Evolutionary conservation across 2,329 filamentous ascomycete species (phyloP), one percentile per base, ranked within the genome.

Genomic region (Colletotrichum higginsianum): DNA sequence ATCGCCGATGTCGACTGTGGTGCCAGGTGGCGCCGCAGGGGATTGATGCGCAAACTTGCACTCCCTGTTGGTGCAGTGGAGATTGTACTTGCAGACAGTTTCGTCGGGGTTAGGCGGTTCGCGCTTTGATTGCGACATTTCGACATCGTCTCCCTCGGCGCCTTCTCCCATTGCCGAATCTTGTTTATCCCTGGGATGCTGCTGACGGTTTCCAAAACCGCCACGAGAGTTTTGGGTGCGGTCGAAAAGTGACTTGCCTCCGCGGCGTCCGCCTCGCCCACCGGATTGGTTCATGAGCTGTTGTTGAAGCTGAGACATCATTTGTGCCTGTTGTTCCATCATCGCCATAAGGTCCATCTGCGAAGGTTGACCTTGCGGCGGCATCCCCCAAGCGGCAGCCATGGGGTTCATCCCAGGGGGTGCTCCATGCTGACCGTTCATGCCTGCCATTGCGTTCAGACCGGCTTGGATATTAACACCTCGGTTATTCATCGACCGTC

Each of bases 21-120:
- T 89, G 38, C 93, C 93, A 2, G 92, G 92, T 4, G 94, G 93
- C 42, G 96, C 95, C 2, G 93, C 95, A 2, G 96, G 95, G 18
- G 95, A 98, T 83, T 98, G 96, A 79, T 99, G 96, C 21, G 94
- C 96, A 80, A 94, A 99, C 75, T 92, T 93, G 84, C 96, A 99
- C 73, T 97, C 94, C 76, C 90, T 91, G 82, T 97, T 97, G 49
- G 93, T 94, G 85, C 96, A 99, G 74, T 89, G 87, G 65, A 96
- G 86, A 83, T 98, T 98, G 86, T 91, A 99, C 78, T 93, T 94
- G 89, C 96, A 99, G 73, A 96, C 86, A 16, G 87, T 93, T 60
- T 93, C 89, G 7, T 91, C 87, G n/a, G 86, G 84, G 77, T 86
- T 90, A 47, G 79, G 87, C 76, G 81, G 85, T 83, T 85, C 90